Base-by-base conservation (phyloP, 2,329 filamentous ascomycete species). In the Fonsecaea multimorphosa region DNA sequence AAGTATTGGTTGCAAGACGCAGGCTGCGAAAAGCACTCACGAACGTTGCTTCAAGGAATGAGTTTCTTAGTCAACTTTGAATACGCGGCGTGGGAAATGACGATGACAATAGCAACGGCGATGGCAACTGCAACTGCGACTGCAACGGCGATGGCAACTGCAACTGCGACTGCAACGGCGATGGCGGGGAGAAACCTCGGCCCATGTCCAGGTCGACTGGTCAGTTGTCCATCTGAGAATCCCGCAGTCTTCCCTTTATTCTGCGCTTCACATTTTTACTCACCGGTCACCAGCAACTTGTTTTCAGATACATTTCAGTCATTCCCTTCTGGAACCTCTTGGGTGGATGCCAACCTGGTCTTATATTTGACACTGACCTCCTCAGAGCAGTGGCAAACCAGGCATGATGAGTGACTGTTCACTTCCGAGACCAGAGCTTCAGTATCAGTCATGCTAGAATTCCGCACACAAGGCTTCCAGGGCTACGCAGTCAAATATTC, bases 401-500 rank as follows among this genome's bases (percentile, higher is more conserved):
- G 32, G 46, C 65, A 59, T 54, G 44, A 64, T 68, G 65, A 61
- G 54, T 51, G 51, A 62, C 53, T 31, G 58, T 34, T 54, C 31
- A 31, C 51, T 27, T 31, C 24, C 27, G 51, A 12, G 14, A 31
- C 31, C 6, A 31, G 27, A 54, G 27, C 12, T 54, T n/a, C 58
- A 31, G 12, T 24, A 38, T 38, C 67, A 73, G 81, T 69, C 61
- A 97, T 98, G 93, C 89, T 98, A 73, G 93, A 97, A 80, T 98
- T 91, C 81, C 90, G 91, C 70, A 98, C 95, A 24, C 86, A 92
- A 76, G 95, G 95, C 74, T 98, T 88, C 85, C 97, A 98, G 79
- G 93, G 93, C 74, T 97, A 96, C 81, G 92, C 91, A 72, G 93
- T 97, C 79, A 97, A 97, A 81, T 99, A 98, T 84, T 98, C 94